These are phyloP conservation scores for Eucalyptus curtisii DNA, from an alignment of 345 rosid genomes.

Conservation along the genomic window DNA sequence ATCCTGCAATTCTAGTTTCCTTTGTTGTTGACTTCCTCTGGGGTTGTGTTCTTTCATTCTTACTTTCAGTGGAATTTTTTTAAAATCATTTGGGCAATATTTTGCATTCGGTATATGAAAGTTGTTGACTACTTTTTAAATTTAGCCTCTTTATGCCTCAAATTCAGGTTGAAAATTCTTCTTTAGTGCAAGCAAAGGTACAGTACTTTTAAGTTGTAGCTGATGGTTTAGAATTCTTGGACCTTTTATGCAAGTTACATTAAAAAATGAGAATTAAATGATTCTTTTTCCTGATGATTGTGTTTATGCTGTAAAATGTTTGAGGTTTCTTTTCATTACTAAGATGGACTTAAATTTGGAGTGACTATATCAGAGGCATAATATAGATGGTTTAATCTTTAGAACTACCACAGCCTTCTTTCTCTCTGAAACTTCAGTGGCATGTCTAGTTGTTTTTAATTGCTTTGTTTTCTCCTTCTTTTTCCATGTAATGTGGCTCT, in stretches of 20 bases:
- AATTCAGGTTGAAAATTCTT: neutral
- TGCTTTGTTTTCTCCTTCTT: neutral
- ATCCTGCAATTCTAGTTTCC: neutral
- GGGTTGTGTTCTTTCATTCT: neutral
- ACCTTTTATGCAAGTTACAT: neutral
- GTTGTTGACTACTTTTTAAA: neutral
- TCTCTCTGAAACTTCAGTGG: neutral
- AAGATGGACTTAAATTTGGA: neutral
- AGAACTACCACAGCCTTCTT: neutral
- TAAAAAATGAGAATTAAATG: neutral
- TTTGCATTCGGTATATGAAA: neutral
- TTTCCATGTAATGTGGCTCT: neutral
- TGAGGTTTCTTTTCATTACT: neutral
- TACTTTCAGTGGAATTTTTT: neutral
- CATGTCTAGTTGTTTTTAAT: neutral
- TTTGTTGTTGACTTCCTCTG: neutral
- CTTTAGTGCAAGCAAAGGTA: neutral
- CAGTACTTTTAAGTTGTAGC: neutral
- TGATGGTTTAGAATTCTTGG: neutral
- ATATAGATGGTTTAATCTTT: neutral
- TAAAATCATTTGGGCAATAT: neutral
- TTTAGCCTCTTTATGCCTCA: neutral
- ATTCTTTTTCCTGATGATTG: neutral
- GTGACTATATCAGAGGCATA: neutral
- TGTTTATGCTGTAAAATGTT: neutral